Conservation (phyloP, 345 rosid species). For the Zanthoxylum bungeanum region DNA sequence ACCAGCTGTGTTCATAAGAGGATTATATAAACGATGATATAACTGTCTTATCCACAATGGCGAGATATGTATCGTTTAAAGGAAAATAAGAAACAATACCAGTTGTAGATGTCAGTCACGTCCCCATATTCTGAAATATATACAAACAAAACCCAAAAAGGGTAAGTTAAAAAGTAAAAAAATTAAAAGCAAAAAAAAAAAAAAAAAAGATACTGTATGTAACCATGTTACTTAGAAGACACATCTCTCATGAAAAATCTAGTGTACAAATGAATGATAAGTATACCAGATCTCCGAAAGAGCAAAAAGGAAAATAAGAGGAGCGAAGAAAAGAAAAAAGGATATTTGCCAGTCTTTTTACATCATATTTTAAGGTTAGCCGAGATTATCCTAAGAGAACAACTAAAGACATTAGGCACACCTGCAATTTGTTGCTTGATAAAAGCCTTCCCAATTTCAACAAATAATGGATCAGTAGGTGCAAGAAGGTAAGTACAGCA, state of each 20-base stretch:
- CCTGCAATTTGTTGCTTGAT: slow-evolving; percentile 74
- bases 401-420: slow-evolving; percentile 16
- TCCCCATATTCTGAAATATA: slow-evolving; percentile 83
- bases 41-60: background rate
- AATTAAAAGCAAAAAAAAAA: background rate
- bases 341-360: background rate
- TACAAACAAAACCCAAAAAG: slow-evolving; percentile 1
- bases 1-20: background rate
- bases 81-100: slow-evolving; percentile 47
- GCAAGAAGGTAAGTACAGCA: slow-evolving; percentile 93
- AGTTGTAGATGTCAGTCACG: slow-evolving; percentile 90
- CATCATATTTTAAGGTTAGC: background rate
- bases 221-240: background rate
- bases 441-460: slow-evolving; percentile 86
- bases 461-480: slow-evolving; percentile 86
- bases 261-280: background rate
- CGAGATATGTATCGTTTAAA: background rate
- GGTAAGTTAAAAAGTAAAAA: slow-evolving; percentile 11
- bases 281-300: too few species aligned
- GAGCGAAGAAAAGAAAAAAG: background rate
- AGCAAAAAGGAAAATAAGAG: background rate
- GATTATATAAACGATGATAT: background rate
- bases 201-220: background rate
- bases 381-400: background rate
- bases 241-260: background rate